Percentiles rank a stretch among this genome's conserved stretches.
These are phyloP conservation scores for Ehretia macrophylla DNA, from an alignment of 257 asterid species.

Conservation along the genomic window DNA sequence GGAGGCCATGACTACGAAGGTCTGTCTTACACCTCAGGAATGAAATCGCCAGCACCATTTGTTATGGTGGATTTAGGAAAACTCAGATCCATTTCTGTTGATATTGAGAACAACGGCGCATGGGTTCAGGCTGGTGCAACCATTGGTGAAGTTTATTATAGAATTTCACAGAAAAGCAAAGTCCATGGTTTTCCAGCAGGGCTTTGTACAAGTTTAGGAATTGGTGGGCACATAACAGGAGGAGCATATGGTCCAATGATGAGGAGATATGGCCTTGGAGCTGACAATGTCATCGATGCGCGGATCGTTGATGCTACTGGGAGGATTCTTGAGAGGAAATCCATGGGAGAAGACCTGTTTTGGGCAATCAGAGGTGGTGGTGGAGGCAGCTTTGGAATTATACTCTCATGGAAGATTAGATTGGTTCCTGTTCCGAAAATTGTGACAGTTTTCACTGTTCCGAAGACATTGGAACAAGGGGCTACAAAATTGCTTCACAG, in stretches of 20 bases:
- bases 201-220: conserved; percentile 4
- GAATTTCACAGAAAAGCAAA: conserved; percentile 14
- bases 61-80: conserved; percentile 1
- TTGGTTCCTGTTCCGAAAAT: conserved; percentile 7
- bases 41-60: conserved; percentile 6
- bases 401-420: conserved; percentile 7
- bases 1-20: conserved; percentile 24
- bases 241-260: conserved; percentile 20
- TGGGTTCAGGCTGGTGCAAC: conserved; percentile 26
- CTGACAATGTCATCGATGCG: conserved; percentile 17
- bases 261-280: conserved; percentile 16
- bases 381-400: conserved; percentile 12
- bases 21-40: conserved; percentile 7
- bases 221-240: conserved; percentile 13
- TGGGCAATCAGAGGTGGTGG: conserved; percentile 15
- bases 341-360: conserved; percentile 14
- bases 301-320: conserved; percentile 13
- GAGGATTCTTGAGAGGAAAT: conserved; percentile 3
- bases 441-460: conserved; percentile 12
- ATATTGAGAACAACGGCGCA: conserved; percentile 9
- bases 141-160: conserved; percentile 19
- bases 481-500: conserved; percentile 6
- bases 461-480: background rate
- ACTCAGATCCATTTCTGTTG: conserved; percentile 10
- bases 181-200: conserved; percentile 22